Conservation (phyloP, 2,329 filamentous ascomycete genomes). For the Leptosphaerulina australis region DNA sequence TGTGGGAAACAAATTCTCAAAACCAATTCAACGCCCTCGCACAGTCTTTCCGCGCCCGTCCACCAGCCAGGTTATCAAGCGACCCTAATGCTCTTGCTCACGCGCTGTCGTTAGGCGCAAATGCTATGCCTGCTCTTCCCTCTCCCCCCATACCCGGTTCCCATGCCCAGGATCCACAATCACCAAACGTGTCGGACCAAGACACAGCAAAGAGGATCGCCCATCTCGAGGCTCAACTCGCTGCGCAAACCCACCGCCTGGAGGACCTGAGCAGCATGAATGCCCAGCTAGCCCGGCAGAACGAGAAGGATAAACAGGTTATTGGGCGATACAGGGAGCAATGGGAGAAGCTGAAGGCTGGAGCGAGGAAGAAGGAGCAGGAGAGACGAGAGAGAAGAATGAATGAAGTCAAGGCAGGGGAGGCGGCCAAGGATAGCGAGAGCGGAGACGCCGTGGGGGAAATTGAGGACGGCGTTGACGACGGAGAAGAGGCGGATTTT, state of each 20-base stretch:
- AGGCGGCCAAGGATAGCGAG: slow-evolving; percentile 27
- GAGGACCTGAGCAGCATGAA: slow-evolving; percentile 64
- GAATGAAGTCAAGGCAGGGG: slow-evolving; percentile 18
- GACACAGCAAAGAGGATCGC: slow-evolving; percentile 30
- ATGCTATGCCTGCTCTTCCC: slow-evolving; percentile 26
- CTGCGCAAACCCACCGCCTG: slow-evolving; percentile 31
- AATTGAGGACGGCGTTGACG: slow-evolving; percentile 20
- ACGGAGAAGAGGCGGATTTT: slow-evolving; percentile 38
- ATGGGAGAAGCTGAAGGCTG: slow-evolving; percentile 73
- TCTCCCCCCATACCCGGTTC: slow-evolving; percentile 21
- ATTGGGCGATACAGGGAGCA: slow-evolving; percentile 65
- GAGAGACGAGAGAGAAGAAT: slow-evolving; percentile 35
- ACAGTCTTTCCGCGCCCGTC: slow-evolving; percentile 67
- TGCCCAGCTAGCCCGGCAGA: slow-evolving; percentile 66
- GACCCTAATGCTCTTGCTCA: slow-evolving; percentile 36
- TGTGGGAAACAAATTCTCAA: slow-evolving; percentile 92
- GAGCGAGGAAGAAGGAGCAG: slow-evolving; percentile 54
- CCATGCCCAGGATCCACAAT: slow-evolving; percentile 7
- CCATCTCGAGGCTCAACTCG: slow-evolving; percentile 37
- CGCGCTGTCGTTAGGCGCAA: slow-evolving; percentile 33
- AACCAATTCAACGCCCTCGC: slow-evolving; percentile 84
- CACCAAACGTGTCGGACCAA: slow-evolving; percentile 13
- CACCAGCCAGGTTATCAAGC: slow-evolving; percentile 18
- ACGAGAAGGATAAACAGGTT: slow-evolving; percentile 63
- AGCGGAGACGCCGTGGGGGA: slow-evolving; percentile 17